Evolutionary conservation across 2,329 filamentous ascomycete species (phyloP).

Genomic region (Alternaria metachromatica): DNA sequence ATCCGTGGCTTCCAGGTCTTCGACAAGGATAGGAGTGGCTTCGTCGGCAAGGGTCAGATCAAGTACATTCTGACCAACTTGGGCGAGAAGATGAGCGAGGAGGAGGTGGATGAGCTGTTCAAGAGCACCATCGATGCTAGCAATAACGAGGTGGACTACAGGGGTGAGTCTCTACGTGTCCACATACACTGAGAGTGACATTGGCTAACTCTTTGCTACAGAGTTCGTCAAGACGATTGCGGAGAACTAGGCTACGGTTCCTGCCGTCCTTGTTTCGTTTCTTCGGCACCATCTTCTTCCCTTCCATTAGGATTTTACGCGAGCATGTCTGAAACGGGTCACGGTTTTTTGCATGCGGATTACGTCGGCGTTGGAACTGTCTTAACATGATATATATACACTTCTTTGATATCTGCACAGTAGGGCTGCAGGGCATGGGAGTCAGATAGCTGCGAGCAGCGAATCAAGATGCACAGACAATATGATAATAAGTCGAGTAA

Average conservation of each 20-base stretch:
- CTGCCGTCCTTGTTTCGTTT: not conserved
- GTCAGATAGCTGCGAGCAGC: not conserved
- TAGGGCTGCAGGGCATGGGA: constrained; percentile 2
- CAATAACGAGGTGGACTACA: constrained; percentile 97
- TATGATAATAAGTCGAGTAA: constrained; percentile 4
- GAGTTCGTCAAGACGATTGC: constrained; percentile 51
- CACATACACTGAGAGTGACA: not conserved
- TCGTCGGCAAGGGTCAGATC: constrained; percentile 96
- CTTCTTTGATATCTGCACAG: constrained; percentile 6
- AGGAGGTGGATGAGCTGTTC: constrained; percentile 97
- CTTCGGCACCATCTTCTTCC: not conserved
- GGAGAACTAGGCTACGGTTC: constrained; percentile 40
- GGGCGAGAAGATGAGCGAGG: constrained; percentile 99
- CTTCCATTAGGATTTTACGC: constrained; percentile 5
- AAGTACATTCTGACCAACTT: constrained; percentile 98
- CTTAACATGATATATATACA: constrained; percentile 5
- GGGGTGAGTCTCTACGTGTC: constrained; percentile 64
- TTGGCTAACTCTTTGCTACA: constrained; percentile 18
- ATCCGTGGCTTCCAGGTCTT: constrained; percentile 99
- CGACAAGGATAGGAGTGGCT: constrained; percentile 98
- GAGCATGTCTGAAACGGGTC: constrained; percentile 32
- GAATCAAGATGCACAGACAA: not conserved
- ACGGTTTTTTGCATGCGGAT: constrained; percentile 31
- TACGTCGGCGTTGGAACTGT: constrained; percentile 36
- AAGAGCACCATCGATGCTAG: constrained; percentile 93